Evolutionary conservation across 2,329 filamentous ascomycete genomes (phyloP).

Genomic region (Aureobasidium sp.): DNA sequence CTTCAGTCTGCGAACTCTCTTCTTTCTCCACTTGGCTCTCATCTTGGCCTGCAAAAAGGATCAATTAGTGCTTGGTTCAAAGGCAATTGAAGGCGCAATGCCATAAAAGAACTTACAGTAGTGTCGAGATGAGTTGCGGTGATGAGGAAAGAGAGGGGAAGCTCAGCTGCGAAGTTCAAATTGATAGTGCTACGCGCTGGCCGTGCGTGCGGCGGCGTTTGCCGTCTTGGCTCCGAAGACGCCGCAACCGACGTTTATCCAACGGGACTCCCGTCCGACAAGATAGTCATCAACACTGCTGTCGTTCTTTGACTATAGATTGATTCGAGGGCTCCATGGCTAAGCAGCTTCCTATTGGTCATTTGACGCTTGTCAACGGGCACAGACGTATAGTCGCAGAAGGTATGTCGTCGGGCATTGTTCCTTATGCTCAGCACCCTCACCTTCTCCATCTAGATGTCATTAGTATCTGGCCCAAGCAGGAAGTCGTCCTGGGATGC

Average conservation of each 20-base stretch:
- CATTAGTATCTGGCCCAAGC: conserved; percentile 10
- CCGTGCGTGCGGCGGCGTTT: conserved; percentile 17
- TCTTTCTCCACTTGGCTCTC: conserved; percentile 99
- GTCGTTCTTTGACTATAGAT: not conserved
- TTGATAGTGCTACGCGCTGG: not conserved
- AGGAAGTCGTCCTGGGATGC: conserved; percentile 24
- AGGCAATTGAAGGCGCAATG: conserved; percentile 19
- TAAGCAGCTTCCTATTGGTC: not conserved
- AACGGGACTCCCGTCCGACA: not conserved
- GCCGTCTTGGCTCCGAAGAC: conserved; percentile 11
- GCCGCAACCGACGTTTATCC: not conserved
- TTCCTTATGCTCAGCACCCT: not conserved
- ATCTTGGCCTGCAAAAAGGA: conserved; percentile 42
- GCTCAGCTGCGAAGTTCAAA: conserved; percentile 16
- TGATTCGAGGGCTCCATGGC: not conserved
- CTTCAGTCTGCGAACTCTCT: conserved; percentile 98
- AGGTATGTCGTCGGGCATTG: not conserved
- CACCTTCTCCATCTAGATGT: not conserved
- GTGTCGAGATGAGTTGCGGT: conserved; percentile 38
- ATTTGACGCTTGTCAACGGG: not conserved
- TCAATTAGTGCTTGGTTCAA: not conserved
- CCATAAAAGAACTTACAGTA: conserved; percentile 30
- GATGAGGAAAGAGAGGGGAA: conserved; percentile 28
- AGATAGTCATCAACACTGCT: not conserved
- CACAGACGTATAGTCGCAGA: not conserved